Conservation (phyloP, 768 basidiomycete species). For the Obba rivulosa region DNA sequence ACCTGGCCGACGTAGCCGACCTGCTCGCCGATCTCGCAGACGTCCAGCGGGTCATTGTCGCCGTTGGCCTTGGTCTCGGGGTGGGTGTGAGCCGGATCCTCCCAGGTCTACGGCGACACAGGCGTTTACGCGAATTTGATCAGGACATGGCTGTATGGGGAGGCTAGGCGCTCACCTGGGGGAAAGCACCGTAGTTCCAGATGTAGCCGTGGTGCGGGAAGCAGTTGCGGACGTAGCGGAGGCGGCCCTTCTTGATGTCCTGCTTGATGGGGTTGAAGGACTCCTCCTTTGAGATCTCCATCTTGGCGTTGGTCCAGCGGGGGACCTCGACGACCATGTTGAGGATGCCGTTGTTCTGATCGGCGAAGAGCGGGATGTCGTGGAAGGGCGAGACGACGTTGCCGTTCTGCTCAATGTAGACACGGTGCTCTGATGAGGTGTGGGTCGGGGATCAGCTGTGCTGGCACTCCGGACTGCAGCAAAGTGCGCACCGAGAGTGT, state of each 20-base stretch:
- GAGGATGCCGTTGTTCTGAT: slow-evolving; percentile 90
- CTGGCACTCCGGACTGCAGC: slow-evolving; percentile 1
- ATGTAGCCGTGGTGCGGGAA: slow-evolving; percentile 99
- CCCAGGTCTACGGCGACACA: slow-evolving; percentile 75
- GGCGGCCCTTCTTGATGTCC: slow-evolving; percentile 93
- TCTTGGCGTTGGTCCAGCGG: slow-evolving; percentile 99
- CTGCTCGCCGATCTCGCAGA: slow-evolving; percentile 99
- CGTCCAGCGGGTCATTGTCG: slow-evolving; percentile 99
- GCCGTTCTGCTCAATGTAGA: slow-evolving; percentile 89
- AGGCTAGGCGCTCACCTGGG: slow-evolving; percentile 56
- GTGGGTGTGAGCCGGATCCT: slow-evolving; percentile 82
- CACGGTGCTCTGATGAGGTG: slow-evolving; percentile 73
- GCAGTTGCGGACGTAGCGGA: slow-evolving; percentile 98
- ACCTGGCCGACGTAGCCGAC: slow-evolving; percentile 96
- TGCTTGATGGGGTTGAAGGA: slow-evolving; percentile 99
- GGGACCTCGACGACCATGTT: slow-evolving; percentile 99
- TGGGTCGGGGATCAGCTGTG: slow-evolving; percentile 16
- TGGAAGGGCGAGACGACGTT: slow-evolving; percentile 84
- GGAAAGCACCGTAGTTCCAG: slow-evolving; percentile 99
- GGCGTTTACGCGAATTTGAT: not conserved
- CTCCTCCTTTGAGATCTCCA: slow-evolving; percentile 99
- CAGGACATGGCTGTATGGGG: not conserved
- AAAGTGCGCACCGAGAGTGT: slow-evolving; percentile 77
- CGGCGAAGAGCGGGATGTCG: slow-evolving; percentile 97
- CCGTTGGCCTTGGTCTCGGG: slow-evolving; percentile 98